A percentile compares a stretch with the other conserved stretches of the same genome.
These are phyloP conservation scores for Fusarium globosum DNA, from an alignment of 2,329 filamentous ascomycete species.

Conservation along the genomic window DNA sequence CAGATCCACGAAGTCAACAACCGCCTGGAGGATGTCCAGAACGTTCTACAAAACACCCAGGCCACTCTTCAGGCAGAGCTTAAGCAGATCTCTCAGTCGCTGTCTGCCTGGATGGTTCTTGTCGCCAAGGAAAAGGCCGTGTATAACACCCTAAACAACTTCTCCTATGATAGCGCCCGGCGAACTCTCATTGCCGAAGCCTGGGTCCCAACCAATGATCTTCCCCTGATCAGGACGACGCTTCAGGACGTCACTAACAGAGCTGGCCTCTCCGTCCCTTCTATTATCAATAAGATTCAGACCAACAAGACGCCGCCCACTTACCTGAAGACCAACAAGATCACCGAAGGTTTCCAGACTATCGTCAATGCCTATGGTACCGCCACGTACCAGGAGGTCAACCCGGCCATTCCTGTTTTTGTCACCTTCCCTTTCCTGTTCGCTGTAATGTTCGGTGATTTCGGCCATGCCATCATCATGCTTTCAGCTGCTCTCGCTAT, in stretches of 20 bases:
- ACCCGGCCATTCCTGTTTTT: slow-evolving; percentile 93
- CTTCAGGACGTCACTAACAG: slow-evolving; percentile 97
- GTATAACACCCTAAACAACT: slow-evolving; percentile 93
- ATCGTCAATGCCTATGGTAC: slow-evolving; percentile 99
- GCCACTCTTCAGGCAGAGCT: slow-evolving; percentile 92
- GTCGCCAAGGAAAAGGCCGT: slow-evolving; percentile 99
- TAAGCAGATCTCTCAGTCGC: slow-evolving; percentile 88
- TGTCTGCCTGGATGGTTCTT: slow-evolving; percentile 97
- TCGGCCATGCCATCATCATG: slow-evolving; percentile 94
- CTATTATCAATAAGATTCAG: slow-evolving; percentile 97
- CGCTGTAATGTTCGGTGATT: slow-evolving; percentile 99
- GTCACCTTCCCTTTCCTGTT: slow-evolving; percentile 99
- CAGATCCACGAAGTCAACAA: slow-evolving; percentile 98
- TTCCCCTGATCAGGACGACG: slow-evolving; percentile 89
- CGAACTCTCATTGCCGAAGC: slow-evolving; percentile 98
- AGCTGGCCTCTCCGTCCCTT: slow-evolving; percentile 95
- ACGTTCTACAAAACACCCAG: slow-evolving; percentile 94
- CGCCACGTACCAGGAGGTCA: slow-evolving; percentile 96
- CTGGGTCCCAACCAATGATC: slow-evolving; percentile 93
- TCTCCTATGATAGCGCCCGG: slow-evolving; percentile 94
- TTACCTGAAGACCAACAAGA: slow-evolving; percentile 98
- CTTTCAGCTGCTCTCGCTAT: slow-evolving; percentile 83
- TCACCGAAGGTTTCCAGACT: slow-evolving; percentile 97
- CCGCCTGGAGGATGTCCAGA: slow-evolving; percentile 88
- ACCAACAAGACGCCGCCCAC: slow-evolving; percentile 98